These are phyloP conservation scores for Podaxis rugospora DNA, from an alignment of 768 basidiomycete species.

Conservation along the genomic window DNA sequence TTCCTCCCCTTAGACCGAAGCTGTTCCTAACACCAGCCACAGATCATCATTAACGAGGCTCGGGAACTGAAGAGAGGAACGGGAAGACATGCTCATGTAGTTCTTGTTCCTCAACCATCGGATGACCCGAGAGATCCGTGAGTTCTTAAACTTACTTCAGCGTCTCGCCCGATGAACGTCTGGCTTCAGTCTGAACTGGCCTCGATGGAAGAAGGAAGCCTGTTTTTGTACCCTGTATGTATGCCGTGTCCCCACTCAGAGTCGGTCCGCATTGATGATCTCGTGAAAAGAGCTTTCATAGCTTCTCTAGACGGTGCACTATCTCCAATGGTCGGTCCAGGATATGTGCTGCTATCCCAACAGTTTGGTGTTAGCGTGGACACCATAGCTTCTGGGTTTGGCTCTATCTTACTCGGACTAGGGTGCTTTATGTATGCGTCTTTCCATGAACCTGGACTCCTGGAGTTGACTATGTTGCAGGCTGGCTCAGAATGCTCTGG, in stretches of 20 bases:
- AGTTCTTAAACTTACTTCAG: slow-evolving; percentile 10
- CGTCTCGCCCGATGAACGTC: background rate
- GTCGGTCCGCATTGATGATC: slow-evolving; percentile 22
- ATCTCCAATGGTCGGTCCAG: slow-evolving; percentile 38
- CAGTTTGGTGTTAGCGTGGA: slow-evolving; percentile 39
- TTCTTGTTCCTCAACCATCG: slow-evolving; percentile 40
- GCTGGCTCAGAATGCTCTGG: slow-evolving; percentile 33
- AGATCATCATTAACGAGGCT: slow-evolving; percentile 30
- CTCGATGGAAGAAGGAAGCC: slow-evolving; percentile 40
- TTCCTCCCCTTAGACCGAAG: background rate
- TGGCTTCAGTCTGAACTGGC: slow-evolving; percentile 35
- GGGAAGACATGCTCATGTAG: slow-evolving; percentile 31
- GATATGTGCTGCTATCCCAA: slow-evolving; percentile 34
- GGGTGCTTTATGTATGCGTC: slow-evolving; percentile 35
- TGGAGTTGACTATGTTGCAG: slow-evolving; percentile 14
- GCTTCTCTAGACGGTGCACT: slow-evolving; percentile 38
- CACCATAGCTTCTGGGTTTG: slow-evolving; percentile 38
- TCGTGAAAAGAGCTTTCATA: slow-evolving; percentile 29
- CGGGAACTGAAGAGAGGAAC: slow-evolving; percentile 30
- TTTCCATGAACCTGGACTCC: background rate
- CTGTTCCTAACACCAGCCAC: background rate
- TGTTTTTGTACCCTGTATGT: slow-evolving; percentile 43
- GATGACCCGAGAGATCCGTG: slow-evolving; percentile 40
- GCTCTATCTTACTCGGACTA: slow-evolving; percentile 35
- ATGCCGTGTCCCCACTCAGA: slow-evolving; percentile 20